Percentiles rank a stretch among this genome's conserved stretches.
Conservation (phyloP, 441 rosid species). For the Populus hybrid region DNA sequence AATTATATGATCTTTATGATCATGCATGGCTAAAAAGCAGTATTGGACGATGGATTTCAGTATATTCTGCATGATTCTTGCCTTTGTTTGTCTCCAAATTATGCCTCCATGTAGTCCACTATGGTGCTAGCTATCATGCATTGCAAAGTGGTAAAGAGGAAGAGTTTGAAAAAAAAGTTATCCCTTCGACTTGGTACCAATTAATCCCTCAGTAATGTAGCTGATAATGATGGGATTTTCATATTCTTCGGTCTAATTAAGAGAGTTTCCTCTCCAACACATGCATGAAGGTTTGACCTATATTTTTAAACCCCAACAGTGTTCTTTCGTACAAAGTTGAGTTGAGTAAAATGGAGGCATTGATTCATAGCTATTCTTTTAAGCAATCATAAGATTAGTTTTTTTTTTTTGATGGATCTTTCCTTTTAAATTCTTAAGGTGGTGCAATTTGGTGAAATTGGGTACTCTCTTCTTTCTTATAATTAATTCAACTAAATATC, state of each 20-base stretch:
- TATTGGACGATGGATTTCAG: not conserved
- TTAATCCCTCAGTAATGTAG: not conserved
- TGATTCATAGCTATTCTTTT: no score
- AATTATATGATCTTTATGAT: not conserved
- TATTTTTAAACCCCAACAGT: no score
- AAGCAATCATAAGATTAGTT: no score
- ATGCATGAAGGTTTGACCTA: not conserved
- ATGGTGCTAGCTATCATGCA: not conserved
- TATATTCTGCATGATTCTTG: not conserved
- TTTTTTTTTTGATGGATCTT: no score
- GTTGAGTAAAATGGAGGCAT: no score
- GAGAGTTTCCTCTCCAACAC: not conserved
- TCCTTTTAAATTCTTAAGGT: no score
- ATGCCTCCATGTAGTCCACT: constrained; percentile 5
- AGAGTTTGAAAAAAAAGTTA: not conserved
- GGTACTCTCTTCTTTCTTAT: no score
- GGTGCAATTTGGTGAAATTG: no score
- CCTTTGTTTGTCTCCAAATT: constrained; percentile 4
- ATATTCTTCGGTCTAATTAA: no score
- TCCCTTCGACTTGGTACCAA: not conserved
- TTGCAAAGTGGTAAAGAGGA: not conserved
- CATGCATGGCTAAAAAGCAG: constrained; percentile 1
- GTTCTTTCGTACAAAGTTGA: no score
- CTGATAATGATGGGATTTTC: not conserved
- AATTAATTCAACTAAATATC: no score